Conservation (phyloP, 2,329 filamentous ascomycete genomes). For the Pestalotiopsis sp. region DNA sequence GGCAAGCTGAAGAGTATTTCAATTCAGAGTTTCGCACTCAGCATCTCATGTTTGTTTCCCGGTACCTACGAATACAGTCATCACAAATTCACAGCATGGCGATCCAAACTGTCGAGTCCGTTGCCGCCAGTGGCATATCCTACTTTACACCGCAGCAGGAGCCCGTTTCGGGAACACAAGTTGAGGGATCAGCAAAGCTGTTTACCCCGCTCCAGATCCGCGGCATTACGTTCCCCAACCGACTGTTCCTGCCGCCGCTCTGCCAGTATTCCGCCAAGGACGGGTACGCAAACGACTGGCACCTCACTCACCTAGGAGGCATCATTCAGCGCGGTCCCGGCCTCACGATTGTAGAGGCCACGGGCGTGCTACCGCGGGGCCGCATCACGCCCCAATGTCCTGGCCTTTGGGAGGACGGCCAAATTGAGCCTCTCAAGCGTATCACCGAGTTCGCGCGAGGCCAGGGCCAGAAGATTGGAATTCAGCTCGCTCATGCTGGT, state of each 20-base stretch:
- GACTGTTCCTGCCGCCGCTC: background rate
- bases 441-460: conserved; percentile 61
- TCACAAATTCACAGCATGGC: background rate
- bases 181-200: conserved; percentile 43
- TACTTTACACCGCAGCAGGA: conserved; percentile 44
- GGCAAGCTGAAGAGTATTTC: too few species aligned
- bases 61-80: too few species aligned
- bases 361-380: conserved; percentile 73
- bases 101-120: conserved; percentile 23
- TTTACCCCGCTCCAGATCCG: conserved; percentile 51
- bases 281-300: conserved; percentile 78
- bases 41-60: too few species aligned
- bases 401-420: conserved; percentile 83
- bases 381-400: conserved; percentile 80
- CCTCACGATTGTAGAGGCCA: conserved; percentile 77
- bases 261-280: conserved; percentile 51
- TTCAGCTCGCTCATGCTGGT: conserved; percentile 70
- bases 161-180: conserved; percentile 42
- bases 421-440: conserved; percentile 71
- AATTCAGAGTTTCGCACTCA: too few species aligned
- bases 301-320: conserved; percentile 79
- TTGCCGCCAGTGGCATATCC: conserved; percentile 35
- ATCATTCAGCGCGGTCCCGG: conserved; percentile 76
- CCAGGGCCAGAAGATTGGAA: conserved; percentile 65
- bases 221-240: conserved; percentile 32